Base-by-base conservation (phyloP, 495 filamentous ascomycete genomes). In the Daldinia decipiens region DNA sequence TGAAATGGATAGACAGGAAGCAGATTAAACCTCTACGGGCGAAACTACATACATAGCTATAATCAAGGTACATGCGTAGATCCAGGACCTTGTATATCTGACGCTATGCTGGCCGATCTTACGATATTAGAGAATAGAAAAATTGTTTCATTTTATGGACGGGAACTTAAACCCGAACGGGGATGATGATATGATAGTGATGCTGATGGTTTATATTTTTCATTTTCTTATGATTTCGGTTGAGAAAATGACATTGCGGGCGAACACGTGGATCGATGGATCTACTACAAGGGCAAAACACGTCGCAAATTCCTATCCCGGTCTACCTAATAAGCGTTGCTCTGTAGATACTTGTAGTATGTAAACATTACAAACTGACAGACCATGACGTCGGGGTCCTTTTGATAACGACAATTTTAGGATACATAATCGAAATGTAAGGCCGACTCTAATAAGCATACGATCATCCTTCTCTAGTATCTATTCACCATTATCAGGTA, bases 261-360 rank as follows among this genome's bases (percentile, higher is more conserved):
- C 36, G 43, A 68, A 52, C 64, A 68, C 59, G 64, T 72, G 60
- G 69, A 67, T 72, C 59, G 67, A 64, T 50, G 31, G 69, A 72
- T 72, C 69, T 68, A 11, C 59, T 56, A 43, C 60, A 72, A 64
- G 69, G 64, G 32, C 27, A 45, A 40, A 52, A 62, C 32, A 59
- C 50, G 50, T 52, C 47, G 60, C 31, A 45, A 64, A 54, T 21
- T 26, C 11, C 32, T 8, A n/a, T 45, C 51, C 50, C 24, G n/a
- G 40, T 45, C 5, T 45, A 19, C n/a, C n/a, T n/a, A n/a, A n/a
- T 21, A 60, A 54, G 24, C 43, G 52, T 19, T 55, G 26, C 39
- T 58, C 53, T 11, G 47, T 55, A 29, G 50, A 52, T 52, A 12
- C 0, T 0, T 32, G 12, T 52, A 52, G 50, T 13, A 36, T 13